phyloP scores from a whole-genome alignment of 106 monocot species.

The Platanthera guangdongensis region DNA sequence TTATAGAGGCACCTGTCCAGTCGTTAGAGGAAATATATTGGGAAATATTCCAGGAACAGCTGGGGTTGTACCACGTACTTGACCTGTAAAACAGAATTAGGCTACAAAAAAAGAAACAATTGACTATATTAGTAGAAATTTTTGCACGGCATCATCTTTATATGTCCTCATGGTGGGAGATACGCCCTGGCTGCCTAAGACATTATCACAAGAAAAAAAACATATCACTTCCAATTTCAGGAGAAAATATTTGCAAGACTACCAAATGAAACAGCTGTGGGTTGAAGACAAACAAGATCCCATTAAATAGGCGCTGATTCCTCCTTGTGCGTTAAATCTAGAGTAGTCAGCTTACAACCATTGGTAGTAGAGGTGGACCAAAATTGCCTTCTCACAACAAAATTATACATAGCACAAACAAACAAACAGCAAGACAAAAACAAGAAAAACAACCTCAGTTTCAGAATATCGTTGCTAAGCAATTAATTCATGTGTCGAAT shows the following conservation, averaged over 20 bases:
- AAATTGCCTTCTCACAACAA: slow-evolving; percentile 89
- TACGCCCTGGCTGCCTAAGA: slow-evolving; percentile 12
- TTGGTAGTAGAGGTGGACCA: slow-evolving; percentile 68
- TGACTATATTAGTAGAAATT: slow-evolving; percentile 7
- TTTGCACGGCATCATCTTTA: slow-evolving; percentile 20
- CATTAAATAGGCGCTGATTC: slow-evolving; percentile 62
- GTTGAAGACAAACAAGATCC: slow-evolving; percentile 60
- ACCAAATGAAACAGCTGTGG: slow-evolving; percentile 45
- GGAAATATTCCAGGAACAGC: slow-evolving; percentile 64
- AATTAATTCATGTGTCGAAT: background rate
- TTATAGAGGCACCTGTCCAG: slow-evolving; percentile 37
- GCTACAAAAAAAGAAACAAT: slow-evolving; percentile 14
- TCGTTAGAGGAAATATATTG: slow-evolving; percentile 46
- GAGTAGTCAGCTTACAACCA: slow-evolving; percentile 64
- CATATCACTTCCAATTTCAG: slow-evolving; percentile 16
- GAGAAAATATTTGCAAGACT: slow-evolving; percentile 45
- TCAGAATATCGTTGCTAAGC: slow-evolving; percentile 25
- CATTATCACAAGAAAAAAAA: slow-evolving; percentile 20
- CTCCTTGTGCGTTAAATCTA: slow-evolving; percentile 73
- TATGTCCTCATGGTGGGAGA: slow-evolving; percentile 20
- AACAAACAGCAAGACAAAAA: slow-evolving; percentile 81
- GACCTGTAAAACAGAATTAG: slow-evolving; percentile 51
- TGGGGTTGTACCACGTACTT: slow-evolving; percentile 40
- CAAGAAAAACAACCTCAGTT: slow-evolving; percentile 71
- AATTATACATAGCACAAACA: slow-evolving; percentile 73